phyloP scores from a whole-genome alignment of 2,329 filamentous ascomycete genomes.

The Scorias spongiosa region DNA sequence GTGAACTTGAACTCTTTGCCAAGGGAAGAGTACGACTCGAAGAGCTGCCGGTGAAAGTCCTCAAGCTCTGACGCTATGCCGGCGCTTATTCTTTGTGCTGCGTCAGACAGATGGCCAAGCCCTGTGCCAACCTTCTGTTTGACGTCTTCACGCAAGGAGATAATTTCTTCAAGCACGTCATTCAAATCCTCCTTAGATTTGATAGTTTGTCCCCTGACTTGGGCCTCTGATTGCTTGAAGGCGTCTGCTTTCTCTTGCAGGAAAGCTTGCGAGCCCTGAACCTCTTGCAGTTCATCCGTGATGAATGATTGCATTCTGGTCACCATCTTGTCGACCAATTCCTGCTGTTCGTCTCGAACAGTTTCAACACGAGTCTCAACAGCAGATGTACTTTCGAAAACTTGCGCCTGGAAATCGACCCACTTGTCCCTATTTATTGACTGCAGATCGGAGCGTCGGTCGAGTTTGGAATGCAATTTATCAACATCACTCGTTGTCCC shows the following conservation, averaged over 20 bases:
- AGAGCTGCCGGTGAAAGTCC: constrained; percentile 71
- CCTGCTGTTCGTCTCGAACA: constrained; percentile 58
- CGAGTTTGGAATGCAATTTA: constrained; percentile 72
- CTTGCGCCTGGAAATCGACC: constrained; percentile 59
- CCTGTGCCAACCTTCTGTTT: constrained; percentile 76
- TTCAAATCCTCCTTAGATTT: constrained; percentile 76
- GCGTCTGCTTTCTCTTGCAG: constrained; percentile 52
- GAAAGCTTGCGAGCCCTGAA: constrained; percentile 54
- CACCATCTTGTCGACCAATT: constrained; percentile 53
- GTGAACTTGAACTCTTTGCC: constrained; percentile 74
- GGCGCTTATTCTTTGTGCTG: constrained; percentile 75
- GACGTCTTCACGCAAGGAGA: constrained; percentile 72
- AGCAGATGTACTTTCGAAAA: constrained; percentile 58
- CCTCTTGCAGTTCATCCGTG: constrained; percentile 53
- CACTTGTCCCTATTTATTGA: constrained; percentile 63
- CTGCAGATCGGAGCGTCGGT: constrained; percentile 72
- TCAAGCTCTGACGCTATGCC: constrained; percentile 78
- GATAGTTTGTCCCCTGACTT: constrained; percentile 52
- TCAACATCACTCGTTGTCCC: constrained; percentile 67
- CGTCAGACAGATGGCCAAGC: constrained; percentile 64
- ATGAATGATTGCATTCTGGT: constrained; percentile 65
- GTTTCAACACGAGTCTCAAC: constrained; percentile 61
- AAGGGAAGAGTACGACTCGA: constrained; percentile 67
- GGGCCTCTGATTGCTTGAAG: constrained; percentile 52
- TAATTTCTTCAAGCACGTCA: constrained; percentile 79